A percentile compares a stretch with the other conserved stretches of the same genome.
These are phyloP conservation scores for Lophiotrema nucula DNA, from an alignment of 495 filamentous ascomycete genomes.

Conservation along the genomic window DNA sequence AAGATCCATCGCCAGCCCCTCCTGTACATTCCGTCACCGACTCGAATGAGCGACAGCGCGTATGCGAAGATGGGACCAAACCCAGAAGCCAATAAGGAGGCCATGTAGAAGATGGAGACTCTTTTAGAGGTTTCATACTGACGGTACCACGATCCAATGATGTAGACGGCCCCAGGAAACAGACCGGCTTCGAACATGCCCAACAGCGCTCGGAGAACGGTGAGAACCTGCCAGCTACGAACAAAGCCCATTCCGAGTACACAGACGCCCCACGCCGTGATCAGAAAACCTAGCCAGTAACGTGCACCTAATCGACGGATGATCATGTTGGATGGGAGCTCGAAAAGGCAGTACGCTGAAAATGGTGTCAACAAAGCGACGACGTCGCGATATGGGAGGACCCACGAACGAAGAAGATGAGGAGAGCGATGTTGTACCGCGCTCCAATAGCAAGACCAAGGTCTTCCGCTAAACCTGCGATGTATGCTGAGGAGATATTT, in stretches of 20 bases:
- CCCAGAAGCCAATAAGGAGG: slow-evolving; percentile 2
- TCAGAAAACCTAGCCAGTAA: slow-evolving; percentile 10
- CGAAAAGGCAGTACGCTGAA: slow-evolving; percentile 3
- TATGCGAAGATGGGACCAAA: slow-evolving; percentile 17
- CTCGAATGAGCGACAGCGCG: slow-evolving; percentile 8
- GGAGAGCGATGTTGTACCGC: slow-evolving; percentile 15
- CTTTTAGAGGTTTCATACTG: slow-evolving; percentile 14
- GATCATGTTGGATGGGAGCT: slow-evolving; percentile 6
- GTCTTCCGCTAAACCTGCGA: slow-evolving; percentile 3
- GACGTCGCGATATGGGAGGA: background rate
- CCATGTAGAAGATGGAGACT: slow-evolving; percentile 7
- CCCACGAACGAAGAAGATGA: slow-evolving; percentile 12
- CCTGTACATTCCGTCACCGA: slow-evolving; percentile 9
- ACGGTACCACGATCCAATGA: slow-evolving; percentile 14
- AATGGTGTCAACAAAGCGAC: background rate
- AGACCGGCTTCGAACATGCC: slow-evolving; percentile 11
- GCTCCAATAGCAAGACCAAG: slow-evolving; percentile 1
- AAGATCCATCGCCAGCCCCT: slow-evolving; percentile 11
- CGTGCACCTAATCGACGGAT: slow-evolving; percentile 4
- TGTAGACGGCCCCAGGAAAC: slow-evolving; percentile 15
- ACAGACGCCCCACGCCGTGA: slow-evolving; percentile 14
- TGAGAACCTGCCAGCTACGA: slow-evolving; percentile 5
- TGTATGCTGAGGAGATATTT: slow-evolving; percentile 14
- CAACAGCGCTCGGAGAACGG: slow-evolving; percentile 7
- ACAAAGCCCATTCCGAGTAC: slow-evolving; percentile 17